Percentiles rank a stretch among this genome's conserved stretches.
phyloP scores from a whole-genome alignment of 2,329 filamentous ascomycete genomes.

The Metarhizium rileyi region DNA sequence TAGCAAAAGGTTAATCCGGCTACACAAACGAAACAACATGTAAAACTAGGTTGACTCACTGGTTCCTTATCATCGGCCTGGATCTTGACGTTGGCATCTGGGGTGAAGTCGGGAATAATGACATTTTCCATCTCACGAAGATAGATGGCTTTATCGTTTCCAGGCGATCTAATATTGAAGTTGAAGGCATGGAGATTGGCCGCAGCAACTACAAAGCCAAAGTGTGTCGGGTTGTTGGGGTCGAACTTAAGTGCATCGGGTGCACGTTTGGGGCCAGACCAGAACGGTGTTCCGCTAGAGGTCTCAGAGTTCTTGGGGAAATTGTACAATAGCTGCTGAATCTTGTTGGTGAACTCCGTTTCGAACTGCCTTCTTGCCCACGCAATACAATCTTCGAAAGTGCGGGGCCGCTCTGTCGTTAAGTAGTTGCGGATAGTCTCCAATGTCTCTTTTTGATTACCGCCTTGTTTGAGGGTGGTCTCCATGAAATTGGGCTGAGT shows the following conservation, averaged over 20 bases:
- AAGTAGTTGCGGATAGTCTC: constrained; percentile 86
- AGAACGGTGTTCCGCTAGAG: constrained; percentile 83
- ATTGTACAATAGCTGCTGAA: constrained; percentile 90
- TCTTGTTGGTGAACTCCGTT: constrained; percentile 93
- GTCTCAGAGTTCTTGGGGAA: constrained; percentile 92
- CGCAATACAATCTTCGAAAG: constrained; percentile 90
- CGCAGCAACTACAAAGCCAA: constrained; percentile 76
- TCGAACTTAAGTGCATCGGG: constrained; percentile 89
- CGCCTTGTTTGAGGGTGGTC: constrained; percentile 79
- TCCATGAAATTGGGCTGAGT: constrained; percentile 86
- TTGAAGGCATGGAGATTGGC: constrained; percentile 96
- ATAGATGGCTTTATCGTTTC: constrained; percentile 58
- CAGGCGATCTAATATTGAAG: constrained; percentile 87
- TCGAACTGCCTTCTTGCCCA: constrained; percentile 94
- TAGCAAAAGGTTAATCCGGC: constrained; percentile 14
- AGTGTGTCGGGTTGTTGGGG: constrained; percentile 72
- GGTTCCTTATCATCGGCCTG: constrained; percentile 93
- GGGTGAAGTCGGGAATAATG: constrained; percentile 91
- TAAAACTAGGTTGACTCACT: constrained; percentile 31
- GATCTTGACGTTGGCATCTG: constrained; percentile 86
- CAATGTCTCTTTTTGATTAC: constrained; percentile 87
- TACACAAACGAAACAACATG: background rate
- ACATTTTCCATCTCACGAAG: constrained; percentile 76
- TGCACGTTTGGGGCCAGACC: constrained; percentile 96
- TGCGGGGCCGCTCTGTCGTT: constrained; percentile 82